Conservation (phyloP, 2,329 filamentous ascomycete genomes). For the Pseudovirgaria hyperparasitica region DNA sequence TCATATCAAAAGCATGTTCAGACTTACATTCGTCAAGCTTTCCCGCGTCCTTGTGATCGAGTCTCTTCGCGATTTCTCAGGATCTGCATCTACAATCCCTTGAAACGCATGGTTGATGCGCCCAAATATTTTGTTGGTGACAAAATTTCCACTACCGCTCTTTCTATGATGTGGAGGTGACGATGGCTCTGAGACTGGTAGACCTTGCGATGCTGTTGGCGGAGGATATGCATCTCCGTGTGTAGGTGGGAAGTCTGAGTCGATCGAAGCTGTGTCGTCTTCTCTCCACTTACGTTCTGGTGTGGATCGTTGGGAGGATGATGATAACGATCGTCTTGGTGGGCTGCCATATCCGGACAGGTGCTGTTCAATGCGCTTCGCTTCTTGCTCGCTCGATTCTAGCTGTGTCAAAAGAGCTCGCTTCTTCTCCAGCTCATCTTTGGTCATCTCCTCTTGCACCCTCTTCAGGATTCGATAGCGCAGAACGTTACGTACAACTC, state of each 20-base stretch:
- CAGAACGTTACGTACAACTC: constrained; percentile 79
- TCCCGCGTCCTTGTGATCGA: constrained; percentile 93
- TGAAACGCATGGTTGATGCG: constrained; percentile 91
- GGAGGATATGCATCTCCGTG: constrained; percentile 56
- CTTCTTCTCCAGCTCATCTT: constrained; percentile 86
- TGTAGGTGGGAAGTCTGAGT: constrained; percentile 89
- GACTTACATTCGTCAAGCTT: constrained; percentile 50
- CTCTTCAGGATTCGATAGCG: constrained; percentile 85
- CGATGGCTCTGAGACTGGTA: constrained; percentile 35
- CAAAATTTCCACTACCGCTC: constrained; percentile 66
- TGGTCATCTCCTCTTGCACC: constrained; percentile 94
- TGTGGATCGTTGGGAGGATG: constrained; percentile 34
- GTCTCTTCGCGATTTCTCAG: constrained; percentile 81
- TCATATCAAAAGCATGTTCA: neutral
- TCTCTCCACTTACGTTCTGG: constrained; percentile 34
- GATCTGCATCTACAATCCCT: constrained; percentile 91
- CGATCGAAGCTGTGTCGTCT: constrained; percentile 79
- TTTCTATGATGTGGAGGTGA: constrained; percentile 51
- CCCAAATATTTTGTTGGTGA: constrained; percentile 87
- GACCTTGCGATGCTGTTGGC: constrained; percentile 63
- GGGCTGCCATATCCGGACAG: constrained; percentile 60
- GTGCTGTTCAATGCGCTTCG: constrained; percentile 86
- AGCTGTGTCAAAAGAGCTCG: constrained; percentile 67
- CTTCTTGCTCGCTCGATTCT: constrained; percentile 88
- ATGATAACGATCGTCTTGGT: constrained; percentile 56